Base-by-base conservation (phyloP, 2,329 filamentous ascomycete genomes). In the Diaporthe destruens region DNA sequence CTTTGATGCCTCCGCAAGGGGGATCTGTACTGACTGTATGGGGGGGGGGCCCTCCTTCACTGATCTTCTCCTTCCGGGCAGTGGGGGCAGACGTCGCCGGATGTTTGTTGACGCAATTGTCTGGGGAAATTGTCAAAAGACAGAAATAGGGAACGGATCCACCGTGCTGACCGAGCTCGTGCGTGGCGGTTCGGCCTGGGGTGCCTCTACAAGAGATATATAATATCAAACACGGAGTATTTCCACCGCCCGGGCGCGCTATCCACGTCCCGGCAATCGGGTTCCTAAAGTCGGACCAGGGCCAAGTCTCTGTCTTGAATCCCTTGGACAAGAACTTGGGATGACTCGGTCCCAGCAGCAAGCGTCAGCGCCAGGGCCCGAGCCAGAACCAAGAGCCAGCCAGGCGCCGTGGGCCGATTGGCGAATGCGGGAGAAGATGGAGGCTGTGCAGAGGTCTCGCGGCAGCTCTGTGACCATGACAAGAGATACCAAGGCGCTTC, bases 401-500 rank as follows among this genome's bases (percentile, higher is more conserved):
- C 39, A 42, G 39, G 39, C 49, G 34, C 47, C 23, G 25, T 55
- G 47, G n/a, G 34, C 29, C 65, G 36, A 42, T 3, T 39, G 20
- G 54, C 54, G 51, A 69, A 44, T 47, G 65, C 54, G 65, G 57
- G 54, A 18, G 44, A 11, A 18, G 44, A 34, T 65, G 29, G 59
- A 65, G 59, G 59, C 59, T 65, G 59, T 65, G 59, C 59, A 65
- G 59, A 65, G 59, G 59, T 65, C 59, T 65, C 44, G 59, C 20
- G 44, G 44, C 59, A 25, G 2, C 59, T 36, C 59, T 12, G 29
- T 36, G 23, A 44, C 42, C 16, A 18, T 20, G 42, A 65, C 59
- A 65, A 63, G 59, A 65, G 29, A 65, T 51, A 65, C 42, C 59
- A 65, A 65, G 44, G 29, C 59, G 59, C 59, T 25, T 51, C 59